Percentiles rank a stretch among this genome's conserved stretches.
Conservation (phyloP, 352 stramenopile species). For the Phytophthora idaei region DNA sequence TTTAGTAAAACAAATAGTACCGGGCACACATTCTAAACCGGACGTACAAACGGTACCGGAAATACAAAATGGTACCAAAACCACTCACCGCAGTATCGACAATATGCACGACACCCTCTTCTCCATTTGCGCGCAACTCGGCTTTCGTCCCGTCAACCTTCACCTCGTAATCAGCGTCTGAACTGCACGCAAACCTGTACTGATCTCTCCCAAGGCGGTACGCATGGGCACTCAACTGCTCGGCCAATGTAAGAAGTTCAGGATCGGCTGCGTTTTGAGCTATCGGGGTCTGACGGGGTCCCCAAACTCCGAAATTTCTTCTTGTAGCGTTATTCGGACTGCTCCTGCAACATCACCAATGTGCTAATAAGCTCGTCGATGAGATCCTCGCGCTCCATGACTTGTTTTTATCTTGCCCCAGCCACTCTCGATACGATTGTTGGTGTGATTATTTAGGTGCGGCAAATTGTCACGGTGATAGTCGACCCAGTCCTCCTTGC, state of each 20-base stretch:
- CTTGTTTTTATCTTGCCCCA: constrained; percentile 1
- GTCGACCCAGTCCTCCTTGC: neutral
- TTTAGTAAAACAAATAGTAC: neutral
- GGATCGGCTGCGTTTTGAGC: neutral
- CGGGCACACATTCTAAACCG: too few species aligned
- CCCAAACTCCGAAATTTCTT: neutral
- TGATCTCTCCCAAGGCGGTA: neutral
- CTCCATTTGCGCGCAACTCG: neutral
- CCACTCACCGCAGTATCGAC: neutral
- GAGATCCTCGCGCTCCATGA: neutral
- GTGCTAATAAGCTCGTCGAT: neutral
- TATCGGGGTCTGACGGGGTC: neutral
- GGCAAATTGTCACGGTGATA: neutral
- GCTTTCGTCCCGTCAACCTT: neutral
- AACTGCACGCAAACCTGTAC: neutral
- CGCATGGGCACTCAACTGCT: neutral
- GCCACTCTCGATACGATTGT: neutral
- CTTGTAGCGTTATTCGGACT: neutral
- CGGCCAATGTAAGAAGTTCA: neutral
- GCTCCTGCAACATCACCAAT: constrained; percentile 8
- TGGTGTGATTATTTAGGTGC: constrained; percentile 1
- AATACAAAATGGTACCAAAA: neutral
- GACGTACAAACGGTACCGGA: neutral
- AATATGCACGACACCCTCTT: neutral
- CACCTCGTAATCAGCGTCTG: neutral